Evolutionary conservation across 495 filamentous ascomycete genomes (phyloP).

Genomic region (Aspergillus hancockii): DNA sequence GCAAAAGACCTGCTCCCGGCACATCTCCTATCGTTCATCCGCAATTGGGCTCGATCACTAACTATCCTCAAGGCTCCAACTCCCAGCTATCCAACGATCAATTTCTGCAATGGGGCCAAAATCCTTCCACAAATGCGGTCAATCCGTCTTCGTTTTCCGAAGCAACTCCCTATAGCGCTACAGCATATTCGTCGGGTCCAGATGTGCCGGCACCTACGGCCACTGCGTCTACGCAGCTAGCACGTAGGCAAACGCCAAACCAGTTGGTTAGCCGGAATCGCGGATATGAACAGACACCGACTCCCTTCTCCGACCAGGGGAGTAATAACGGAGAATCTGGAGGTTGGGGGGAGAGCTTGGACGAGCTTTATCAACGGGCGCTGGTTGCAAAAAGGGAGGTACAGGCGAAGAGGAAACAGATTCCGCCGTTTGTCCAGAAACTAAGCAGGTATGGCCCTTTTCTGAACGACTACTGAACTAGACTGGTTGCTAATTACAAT

Average conservation of each 20-base stretch:
- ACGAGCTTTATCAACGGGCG: constrained; percentile 75
- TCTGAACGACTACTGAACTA: constrained; percentile 2
- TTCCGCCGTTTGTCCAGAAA: constrained; percentile 98
- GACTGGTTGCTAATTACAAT: constrained; percentile 24
- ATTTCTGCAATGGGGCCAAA: constrained; percentile 56
- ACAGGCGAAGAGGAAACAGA: constrained; percentile 84
- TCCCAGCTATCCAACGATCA: constrained; percentile 53
- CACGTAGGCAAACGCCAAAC: constrained; percentile 61
- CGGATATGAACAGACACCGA: constrained; percentile 47
- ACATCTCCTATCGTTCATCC: constrained; percentile 58
- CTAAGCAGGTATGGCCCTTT: constrained; percentile 76
- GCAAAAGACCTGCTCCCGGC: constrained; percentile 77
- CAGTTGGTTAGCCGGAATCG: constrained; percentile 57
- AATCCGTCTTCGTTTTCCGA: constrained; percentile 33
- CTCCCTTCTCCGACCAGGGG: constrained; percentile 49
- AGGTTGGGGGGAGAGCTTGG: constrained; percentile 66
- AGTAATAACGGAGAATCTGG: constrained; percentile 44
- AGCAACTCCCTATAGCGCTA: constrained; percentile 44
- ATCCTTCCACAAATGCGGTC: constrained; percentile 36
- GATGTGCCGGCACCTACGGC: constrained; percentile 46
- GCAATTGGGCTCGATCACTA: constrained; percentile 39
- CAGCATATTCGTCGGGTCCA: constrained; percentile 36
- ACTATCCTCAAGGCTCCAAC: constrained; percentile 32
- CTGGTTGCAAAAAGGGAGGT: constrained; percentile 77
- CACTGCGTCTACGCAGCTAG: constrained; percentile 62